Percentiles rank a stretch among this genome's conserved stretches.
These are phyloP conservation scores for Metschnikowia cubensis DNA, from an alignment of 805 yeast genomes.

Conservation along the genomic window DNA sequence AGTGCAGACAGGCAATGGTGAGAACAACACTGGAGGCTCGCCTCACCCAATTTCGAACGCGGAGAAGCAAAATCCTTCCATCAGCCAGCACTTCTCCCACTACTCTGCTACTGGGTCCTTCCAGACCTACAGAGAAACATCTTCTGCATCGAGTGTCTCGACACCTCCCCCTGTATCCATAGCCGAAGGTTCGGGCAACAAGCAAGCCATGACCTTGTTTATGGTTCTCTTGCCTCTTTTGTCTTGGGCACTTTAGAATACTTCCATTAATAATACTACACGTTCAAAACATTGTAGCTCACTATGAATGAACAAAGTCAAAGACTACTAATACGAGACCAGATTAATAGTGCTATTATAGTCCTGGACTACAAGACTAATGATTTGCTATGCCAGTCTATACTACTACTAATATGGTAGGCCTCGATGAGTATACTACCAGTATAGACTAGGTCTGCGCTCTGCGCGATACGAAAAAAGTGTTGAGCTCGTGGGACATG, in stretches of 20 bases:
- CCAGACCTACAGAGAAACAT: neutral
- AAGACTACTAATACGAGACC: no score
- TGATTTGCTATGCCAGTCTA: no score
- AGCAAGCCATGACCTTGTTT: neutral
- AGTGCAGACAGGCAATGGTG: neutral
- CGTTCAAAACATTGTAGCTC: neutral
- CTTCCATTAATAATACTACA: no score
- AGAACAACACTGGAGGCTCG: neutral
- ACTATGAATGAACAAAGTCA: neutral
- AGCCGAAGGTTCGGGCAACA: neutral
- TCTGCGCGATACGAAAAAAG: no score
- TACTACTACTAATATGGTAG: no score
- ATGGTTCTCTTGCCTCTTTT: constrained; percentile 1
- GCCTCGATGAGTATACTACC: no score
- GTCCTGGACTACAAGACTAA: no score
- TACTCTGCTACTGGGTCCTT: neutral
- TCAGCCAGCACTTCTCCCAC: neutral
- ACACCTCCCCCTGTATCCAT: neutral
- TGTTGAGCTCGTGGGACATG: no score
- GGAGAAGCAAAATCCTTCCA: neutral
- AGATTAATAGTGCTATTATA: no score
- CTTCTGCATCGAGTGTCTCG: neutral
- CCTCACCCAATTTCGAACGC: neutral
- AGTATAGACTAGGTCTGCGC: no score
- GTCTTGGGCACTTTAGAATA: neutral